phyloP scores from a whole-genome alignment of 306 rosid genomes.

The Cucumis sativus region DNA sequence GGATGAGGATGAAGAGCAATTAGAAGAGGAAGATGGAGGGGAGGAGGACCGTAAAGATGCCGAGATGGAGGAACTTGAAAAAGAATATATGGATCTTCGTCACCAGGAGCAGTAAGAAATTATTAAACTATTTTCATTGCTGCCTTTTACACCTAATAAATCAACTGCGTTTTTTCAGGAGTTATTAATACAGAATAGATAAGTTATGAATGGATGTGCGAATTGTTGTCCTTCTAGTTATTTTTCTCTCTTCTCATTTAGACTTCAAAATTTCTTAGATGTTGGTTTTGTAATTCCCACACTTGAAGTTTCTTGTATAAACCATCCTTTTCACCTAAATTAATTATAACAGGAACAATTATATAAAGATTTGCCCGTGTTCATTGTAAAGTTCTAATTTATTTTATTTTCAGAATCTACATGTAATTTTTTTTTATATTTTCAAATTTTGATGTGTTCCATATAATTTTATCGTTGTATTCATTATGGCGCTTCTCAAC shows the following conservation, averaged over 20 bases:
- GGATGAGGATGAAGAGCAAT: slow-evolving; percentile 16
- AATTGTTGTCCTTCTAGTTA: not conserved
- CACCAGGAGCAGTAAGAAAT: slow-evolving; percentile 60
- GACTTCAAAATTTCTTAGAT: not conserved
- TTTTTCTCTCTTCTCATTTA: not conserved
- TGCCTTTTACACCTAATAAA: not conserved
- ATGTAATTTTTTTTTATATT: not conserved
- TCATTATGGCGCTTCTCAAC: not conserved
- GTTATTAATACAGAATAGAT: not conserved
- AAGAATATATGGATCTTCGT: slow-evolving; percentile 55
- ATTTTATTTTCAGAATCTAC: not conserved
- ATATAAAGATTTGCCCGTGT: not conserved
- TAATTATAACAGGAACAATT: not conserved
- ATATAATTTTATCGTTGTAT: not conserved
- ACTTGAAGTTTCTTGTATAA: not conserved
- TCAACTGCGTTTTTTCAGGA: not conserved
- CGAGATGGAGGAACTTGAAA: slow-evolving; percentile 76
- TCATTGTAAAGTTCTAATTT: not conserved
- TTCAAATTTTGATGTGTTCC: not conserved
- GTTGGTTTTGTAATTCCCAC: not conserved
- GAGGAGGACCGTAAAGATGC: slow-evolving; percentile 20
- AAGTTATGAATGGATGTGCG: not conserved
- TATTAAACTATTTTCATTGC: not conserved
- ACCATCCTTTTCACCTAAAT: not conserved
- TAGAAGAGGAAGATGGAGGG: slow-evolving; percentile 22